A percentile compares a stretch with the other conserved stretches of the same genome.
Evolutionary conservation across 2,329 filamentous ascomycete genomes (phyloP).

Genomic region (Hymenoscyphus salicellus): DNA sequence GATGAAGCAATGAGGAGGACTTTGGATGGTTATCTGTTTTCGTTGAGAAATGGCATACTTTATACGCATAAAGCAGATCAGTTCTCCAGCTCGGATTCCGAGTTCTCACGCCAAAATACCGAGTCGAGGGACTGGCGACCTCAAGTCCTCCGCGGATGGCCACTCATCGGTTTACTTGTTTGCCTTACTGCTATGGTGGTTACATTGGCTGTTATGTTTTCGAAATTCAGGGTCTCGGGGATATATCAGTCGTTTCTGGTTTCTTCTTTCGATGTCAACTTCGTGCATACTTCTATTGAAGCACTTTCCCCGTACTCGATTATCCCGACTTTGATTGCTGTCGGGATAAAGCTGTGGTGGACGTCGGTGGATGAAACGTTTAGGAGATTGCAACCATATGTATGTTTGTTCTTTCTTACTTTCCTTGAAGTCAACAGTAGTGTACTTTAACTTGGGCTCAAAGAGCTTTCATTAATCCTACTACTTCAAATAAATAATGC

Average conservation of each 20-base stretch:
- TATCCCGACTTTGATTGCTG: constrained; percentile 19
- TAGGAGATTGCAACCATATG: constrained; percentile 20
- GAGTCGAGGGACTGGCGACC: constrained; percentile 13
- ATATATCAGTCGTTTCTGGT: constrained; percentile 17
- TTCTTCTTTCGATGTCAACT: background rate
- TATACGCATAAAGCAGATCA: constrained; percentile 7
- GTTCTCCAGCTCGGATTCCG: background rate
- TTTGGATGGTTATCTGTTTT: constrained; percentile 17
- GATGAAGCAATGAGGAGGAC: constrained; percentile 14
- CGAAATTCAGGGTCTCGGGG: constrained; percentile 9
- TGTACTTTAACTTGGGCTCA: too few species aligned
- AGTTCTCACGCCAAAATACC: background rate
- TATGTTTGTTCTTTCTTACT: background rate
- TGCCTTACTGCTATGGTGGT: constrained; percentile 10
- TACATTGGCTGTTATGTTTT: constrained; percentile 3
- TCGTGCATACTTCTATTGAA: constrained; percentile 9
- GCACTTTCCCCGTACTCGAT: constrained; percentile 20
- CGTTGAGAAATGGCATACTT: constrained; percentile 12
- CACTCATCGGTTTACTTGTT: constrained; percentile 8
- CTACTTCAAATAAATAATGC: too few species aligned
- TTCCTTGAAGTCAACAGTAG: too few species aligned
- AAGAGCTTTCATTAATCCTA: too few species aligned
- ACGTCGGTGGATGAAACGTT: constrained; percentile 15
- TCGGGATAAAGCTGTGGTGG: constrained; percentile 22
- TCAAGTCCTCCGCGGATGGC: constrained; percentile 7